Evolutionary conservation across 768 basidiomycete species (phyloP), one percentile per base, ranked within the genome.

Genomic region (Russula griseocarnosa): DNA sequence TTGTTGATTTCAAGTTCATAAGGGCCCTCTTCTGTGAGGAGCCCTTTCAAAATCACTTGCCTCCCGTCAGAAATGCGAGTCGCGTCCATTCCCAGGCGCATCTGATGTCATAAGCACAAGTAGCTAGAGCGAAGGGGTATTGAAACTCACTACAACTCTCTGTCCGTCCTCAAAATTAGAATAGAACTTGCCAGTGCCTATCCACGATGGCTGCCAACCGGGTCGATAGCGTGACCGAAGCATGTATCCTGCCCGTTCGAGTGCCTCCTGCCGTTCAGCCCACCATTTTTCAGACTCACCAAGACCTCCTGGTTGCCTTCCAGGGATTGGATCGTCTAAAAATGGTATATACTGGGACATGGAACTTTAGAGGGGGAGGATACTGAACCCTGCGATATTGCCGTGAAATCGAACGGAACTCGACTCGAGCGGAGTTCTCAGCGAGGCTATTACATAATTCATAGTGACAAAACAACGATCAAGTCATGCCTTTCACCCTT

Each of bases 151-250:
- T 13, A 1, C 2, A 52, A 36, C 11, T 73, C 5, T 24, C 8
- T 42, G 34, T 1, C 60, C 59, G 24, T 66, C 66, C n/a, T 66
- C 66, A n/a, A 5, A 53, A 5, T 49, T 0, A 0, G 10, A 11
- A 18, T 28, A 36, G 0, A 8, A 2, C 28, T 59, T 63, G 6
- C 10, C 14, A 3, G 61, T 54, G 16, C 28, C 22, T 0, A 8
- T 10, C 65, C 65, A 66, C 3, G 65, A 66, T 1, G 65, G 56
- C 36, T 6, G 24, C 65, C 65, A 66, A 36, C 30, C 56, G 24
- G 52, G 53, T 22, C 47, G 65, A 5, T 49, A 66, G 32, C 65
- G 65, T 6, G 65, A 2, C 3, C 65, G 46, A 9, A 66, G 65
- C 57, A 49, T 22, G 46, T 62, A 66, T 1, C 65, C 65, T 24